Evolutionary conservation across 805 yeast genomes (phyloP).

Genomic region (Candida anglica): DNA sequence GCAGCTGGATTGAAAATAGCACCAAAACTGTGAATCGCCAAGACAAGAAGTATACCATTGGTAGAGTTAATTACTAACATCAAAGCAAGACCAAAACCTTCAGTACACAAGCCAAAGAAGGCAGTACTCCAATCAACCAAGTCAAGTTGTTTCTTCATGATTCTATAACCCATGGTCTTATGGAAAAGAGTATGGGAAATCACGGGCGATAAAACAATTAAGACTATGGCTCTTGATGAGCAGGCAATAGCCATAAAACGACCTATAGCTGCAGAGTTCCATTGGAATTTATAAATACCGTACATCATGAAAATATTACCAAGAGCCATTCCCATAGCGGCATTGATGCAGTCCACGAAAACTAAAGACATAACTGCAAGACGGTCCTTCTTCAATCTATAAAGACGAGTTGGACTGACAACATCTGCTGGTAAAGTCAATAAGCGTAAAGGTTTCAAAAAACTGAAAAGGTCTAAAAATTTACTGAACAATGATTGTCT

Average conservation of each 20-base stretch:
- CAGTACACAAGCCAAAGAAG: constrained; percentile 31
- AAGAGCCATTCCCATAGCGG: constrained; percentile 33
- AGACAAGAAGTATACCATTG: constrained; percentile 23
- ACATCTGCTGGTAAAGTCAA: constrained; percentile 48
- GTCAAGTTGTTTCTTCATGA: constrained; percentile 46
- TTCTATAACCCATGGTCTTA: constrained; percentile 21
- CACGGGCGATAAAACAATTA: constrained; percentile 52
- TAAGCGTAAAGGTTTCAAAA: constrained; percentile 46
- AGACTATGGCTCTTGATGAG: constrained; percentile 42
- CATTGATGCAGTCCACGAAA: constrained; percentile 36
- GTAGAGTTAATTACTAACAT: constrained; percentile 25
- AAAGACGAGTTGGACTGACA: constrained; percentile 15
- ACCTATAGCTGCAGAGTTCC: constrained; percentile 56
- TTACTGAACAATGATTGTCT: not conserved
- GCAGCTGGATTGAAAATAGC: constrained; percentile 54
- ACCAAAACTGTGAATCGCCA: constrained; percentile 43
- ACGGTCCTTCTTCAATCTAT: constrained; percentile 13
- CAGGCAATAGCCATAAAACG: constrained; percentile 51
- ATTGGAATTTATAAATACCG: constrained; percentile 48
- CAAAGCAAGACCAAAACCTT: constrained; percentile 33
- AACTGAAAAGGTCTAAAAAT: constrained; percentile 10
- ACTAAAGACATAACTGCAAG: constrained; percentile 47
- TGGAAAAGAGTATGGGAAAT: constrained; percentile 33
- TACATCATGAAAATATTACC: constrained; percentile 45
- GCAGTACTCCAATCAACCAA: constrained; percentile 42